Evolutionary conservation across 2,329 filamentous ascomycete genomes (phyloP), one percentile per base, ranked within the genome.

Genomic region (Aspergillus novoparasiticus): DNA sequence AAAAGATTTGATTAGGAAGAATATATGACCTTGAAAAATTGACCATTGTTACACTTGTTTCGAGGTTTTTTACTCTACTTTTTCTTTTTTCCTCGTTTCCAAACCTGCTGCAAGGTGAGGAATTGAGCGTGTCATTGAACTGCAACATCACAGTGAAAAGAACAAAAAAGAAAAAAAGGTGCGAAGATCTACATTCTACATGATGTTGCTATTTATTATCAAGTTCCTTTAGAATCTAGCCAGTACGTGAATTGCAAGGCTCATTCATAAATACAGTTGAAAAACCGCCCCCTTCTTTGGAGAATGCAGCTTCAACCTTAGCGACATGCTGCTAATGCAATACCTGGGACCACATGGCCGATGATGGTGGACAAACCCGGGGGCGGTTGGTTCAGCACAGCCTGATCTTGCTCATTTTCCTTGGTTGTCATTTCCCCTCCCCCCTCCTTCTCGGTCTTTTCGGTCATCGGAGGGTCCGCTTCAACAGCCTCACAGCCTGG

Each of bases 381-480:
- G 39, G 56, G 45, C 55, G 54, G 57, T 48, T 48, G 60, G 51
- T 54, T 62, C 57, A 62, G 57, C 57, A 59, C 60, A 59, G 57
- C 60, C 60, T 62, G 57, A 53, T 57, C n/a, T 48, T 57, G 50
- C 28, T 28, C 34, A 28, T 50, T 57, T 48, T 41, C 30, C 39
- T 55, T 61, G 54, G 26, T 61, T 57, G 19, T 57, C 32, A 51
- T 30, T 48, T 48, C 28, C 36, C 63, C 50, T 57, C 51, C 56
- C 36, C 63, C 56, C 58, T 48, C 55, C 34, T 30, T 61, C 59
- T 63, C 61, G 65, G 66, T 58, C 60, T 61, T 68, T 64, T 70
- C 68, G 68, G 67, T 46, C 60, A 64, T 69, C 62, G 63, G 65
- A 63, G 65, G 64, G 61, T 63, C 67, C 65, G 67, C 60, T 67